These are phyloP conservation scores for Plasmodiophora brassicae DNA, from an alignment of 208 protist species.

Conservation along the genomic window DNA sequence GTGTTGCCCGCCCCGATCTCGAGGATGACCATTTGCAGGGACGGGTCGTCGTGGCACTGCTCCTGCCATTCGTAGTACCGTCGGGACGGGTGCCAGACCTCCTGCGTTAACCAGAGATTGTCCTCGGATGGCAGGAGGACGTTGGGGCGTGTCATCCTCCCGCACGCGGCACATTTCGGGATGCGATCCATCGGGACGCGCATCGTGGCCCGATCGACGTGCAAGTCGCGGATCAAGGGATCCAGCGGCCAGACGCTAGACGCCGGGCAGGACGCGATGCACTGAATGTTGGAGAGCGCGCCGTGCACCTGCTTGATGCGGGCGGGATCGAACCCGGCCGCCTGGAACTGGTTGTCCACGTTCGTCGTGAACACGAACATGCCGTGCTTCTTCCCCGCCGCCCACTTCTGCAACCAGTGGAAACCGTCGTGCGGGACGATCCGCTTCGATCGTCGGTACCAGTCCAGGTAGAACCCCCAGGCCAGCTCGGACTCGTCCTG, in stretches of 20 bases:
- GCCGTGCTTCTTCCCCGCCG: background rate
- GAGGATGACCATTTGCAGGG: background rate
- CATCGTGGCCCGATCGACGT: background rate
- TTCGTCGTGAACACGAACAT: constrained; percentile 21
- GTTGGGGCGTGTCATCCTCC: background rate
- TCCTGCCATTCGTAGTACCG: background rate
- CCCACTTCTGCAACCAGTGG: background rate
- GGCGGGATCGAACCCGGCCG: background rate
- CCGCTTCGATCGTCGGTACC: background rate
- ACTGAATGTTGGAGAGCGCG: background rate
- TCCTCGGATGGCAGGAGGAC: constrained; percentile 8
- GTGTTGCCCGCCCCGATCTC: constrained; percentile 2
- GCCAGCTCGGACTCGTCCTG: background rate
- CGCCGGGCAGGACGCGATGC: background rate
- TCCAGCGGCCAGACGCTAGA: background rate
- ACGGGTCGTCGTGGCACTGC: background rate
- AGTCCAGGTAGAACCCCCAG: background rate
- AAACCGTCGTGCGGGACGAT: background rate
- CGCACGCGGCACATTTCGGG: background rate
- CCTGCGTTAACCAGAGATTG: background rate
- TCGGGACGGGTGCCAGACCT: background rate
- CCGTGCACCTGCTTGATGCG: background rate
- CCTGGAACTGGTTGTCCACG: background rate
- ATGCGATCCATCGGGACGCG: background rate
- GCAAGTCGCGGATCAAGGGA: background rate